Evolutionary conservation across 1,284 basidiomycete genomes (phyloP), one percentile per base, ranked within the genome.

Genomic region (Ceratobasidium theobromae): DNA sequence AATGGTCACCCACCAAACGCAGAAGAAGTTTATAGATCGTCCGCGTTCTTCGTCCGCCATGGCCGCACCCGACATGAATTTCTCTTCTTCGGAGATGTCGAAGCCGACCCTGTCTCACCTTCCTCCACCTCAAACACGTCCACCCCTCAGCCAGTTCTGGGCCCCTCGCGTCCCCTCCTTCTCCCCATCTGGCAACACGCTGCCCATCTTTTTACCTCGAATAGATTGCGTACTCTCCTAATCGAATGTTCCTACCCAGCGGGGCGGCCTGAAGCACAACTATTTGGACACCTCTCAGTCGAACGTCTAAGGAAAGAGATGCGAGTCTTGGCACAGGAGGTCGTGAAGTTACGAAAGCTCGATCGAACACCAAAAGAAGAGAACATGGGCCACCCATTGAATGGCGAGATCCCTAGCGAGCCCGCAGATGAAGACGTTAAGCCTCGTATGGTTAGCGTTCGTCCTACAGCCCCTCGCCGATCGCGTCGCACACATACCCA

Each of bases 31-130:
- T 90, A 93, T 75, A 79, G 84, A 14, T 88, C 87, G 28, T 78
- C 86, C 1, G 91, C 89, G 8, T 93, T 88, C 77, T 91, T 92
- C 74, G 74, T 94, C 69, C 82, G 83, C 11, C 83, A 91, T 72
- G 78, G 86, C 60, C 73, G 78, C 18, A 80, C 80, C 32, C 73
- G 75, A 1, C 80, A 78, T 53, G 87, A 91, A 72, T 85, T 92
- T 69, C 79, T 93, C 45, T 93, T 94, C 76, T 92, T 93, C 70
- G 92, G 92, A 11, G 89, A 92, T 75, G 87, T 91, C 58, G 88
- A 91, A 72, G 86, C 89, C 3, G 92, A 94, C 75, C 81, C 81
- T 52, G 71, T 92, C 41, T 6, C 53, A 38, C 80, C 88, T 77
- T 18, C 35, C 88, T 28, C 18, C 41, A n/a, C 27, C 14, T 33